phyloP scores from a whole-genome alignment of 169 alveolate genomes.

The Perkinsus marinus region DNA sequence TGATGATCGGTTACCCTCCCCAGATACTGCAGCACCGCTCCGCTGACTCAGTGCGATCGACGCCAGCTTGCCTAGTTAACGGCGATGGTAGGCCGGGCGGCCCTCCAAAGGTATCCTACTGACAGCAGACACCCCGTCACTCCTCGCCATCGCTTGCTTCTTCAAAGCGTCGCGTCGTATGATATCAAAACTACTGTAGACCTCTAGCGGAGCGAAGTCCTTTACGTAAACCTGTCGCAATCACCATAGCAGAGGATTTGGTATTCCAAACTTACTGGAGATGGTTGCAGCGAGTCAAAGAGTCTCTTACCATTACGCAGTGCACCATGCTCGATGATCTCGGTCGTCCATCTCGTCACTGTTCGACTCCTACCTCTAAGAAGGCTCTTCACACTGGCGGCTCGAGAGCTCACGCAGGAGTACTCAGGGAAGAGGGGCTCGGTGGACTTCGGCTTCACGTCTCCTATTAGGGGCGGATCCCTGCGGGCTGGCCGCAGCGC shows the following conservation, averaged over 20 bases:
- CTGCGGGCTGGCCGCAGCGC: no score
- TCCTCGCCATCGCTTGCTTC: background rate
- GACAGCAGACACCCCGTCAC: background rate
- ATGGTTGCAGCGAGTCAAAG: background rate
- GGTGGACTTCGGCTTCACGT: background rate
- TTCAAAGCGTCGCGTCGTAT: background rate
- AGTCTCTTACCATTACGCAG: background rate
- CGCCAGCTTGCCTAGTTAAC: no score
- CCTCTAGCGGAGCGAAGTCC: slow-evolving; percentile 6
- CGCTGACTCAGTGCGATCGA: background rate
- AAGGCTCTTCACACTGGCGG: background rate
- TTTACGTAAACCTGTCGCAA: background rate
- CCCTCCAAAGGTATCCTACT: background rate
- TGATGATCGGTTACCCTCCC: no score
- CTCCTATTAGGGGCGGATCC: background rate
- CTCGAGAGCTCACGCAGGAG: background rate
- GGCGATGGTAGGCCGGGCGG: no score
- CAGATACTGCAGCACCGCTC: background rate
- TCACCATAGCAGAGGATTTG: background rate
- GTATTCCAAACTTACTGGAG: background rate
- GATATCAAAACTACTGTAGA: background rate
- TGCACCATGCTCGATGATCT: background rate
- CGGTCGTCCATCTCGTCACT: background rate
- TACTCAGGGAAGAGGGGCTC: background rate
- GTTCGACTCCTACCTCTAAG: background rate